These are phyloP conservation scores for Candida morakotiae DNA, from an alignment of 805 yeast genomes.

Conservation along the genomic window DNA sequence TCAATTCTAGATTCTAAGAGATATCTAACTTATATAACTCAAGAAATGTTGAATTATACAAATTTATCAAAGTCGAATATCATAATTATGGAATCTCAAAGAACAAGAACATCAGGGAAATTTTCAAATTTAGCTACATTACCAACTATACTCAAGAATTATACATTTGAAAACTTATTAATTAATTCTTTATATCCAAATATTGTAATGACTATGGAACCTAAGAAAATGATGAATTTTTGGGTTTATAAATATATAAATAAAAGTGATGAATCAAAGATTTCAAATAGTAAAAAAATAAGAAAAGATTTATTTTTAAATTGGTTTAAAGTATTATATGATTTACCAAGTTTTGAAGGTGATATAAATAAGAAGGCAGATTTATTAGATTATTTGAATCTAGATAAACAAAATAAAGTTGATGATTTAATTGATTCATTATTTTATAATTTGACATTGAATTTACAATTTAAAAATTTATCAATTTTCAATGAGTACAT, in stretches of 20 bases:
- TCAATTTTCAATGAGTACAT: slow-evolving; percentile 13
- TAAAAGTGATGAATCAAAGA: slow-evolving; percentile 10
- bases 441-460: slow-evolving; percentile 28
- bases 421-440: slow-evolving; percentile 42
- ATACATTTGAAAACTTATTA: slow-evolving; percentile 32
- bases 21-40: slow-evolving; percentile 17
- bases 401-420: slow-evolving; percentile 18
- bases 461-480: slow-evolving; percentile 19
- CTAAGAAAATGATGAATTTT: slow-evolving; percentile 34
- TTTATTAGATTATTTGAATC: slow-evolving; percentile 6
- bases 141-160: slow-evolving; percentile 37
- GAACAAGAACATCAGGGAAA: slow-evolving; percentile 30
- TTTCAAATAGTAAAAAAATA: slow-evolving; percentile 5
- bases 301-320: slow-evolving; percentile 7
- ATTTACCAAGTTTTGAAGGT: slow-evolving; percentile 9
- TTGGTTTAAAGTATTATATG: slow-evolving; percentile 8
- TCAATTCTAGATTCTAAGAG: slow-evolving; percentile 23
- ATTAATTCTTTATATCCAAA: slow-evolving; percentile 14
- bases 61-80: slow-evolving; percentile 10
- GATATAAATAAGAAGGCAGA: slow-evolving; percentile 3
- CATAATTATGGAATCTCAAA: slow-evolving; percentile 35
- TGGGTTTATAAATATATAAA: slow-evolving; percentile 33
- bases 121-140: slow-evolving; percentile 25
- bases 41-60: slow-evolving; percentile 12
- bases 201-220: slow-evolving; percentile 31